Evolutionary conservation across 2,329 filamentous ascomycete genomes (phyloP).

Genomic region (Epichloe coenophiala): DNA sequence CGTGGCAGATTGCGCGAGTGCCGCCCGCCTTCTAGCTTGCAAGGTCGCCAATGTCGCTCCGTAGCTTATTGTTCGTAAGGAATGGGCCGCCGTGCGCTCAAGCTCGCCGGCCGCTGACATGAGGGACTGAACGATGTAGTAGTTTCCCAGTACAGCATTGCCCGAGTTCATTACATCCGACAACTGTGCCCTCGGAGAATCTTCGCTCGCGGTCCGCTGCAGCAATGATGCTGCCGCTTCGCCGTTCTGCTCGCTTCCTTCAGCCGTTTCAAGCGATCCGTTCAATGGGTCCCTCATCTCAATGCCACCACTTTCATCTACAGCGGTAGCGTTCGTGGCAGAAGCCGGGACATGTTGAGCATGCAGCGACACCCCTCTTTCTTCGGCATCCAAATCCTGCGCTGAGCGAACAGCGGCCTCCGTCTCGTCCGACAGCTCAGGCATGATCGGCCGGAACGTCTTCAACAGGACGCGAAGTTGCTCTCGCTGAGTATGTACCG

Average conservation of each 20-base stretch:
- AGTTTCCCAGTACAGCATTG: constrained; percentile 39
- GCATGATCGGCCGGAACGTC: constrained; percentile 21
- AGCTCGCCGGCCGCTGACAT: constrained; percentile 32
- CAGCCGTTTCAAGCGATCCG: constrained; percentile 11
- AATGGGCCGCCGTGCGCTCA: constrained; percentile 34
- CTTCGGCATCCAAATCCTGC: constrained; percentile 44
- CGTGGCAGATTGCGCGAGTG: constrained; percentile 14
- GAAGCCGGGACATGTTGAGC: constrained; percentile 10
- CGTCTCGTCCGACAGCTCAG: constrained; percentile 15
- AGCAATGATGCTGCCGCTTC: constrained; percentile 14
- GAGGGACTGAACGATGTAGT: constrained; percentile 37
- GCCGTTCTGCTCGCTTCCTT: constrained; percentile 13
- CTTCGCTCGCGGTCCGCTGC: constrained; percentile 14
- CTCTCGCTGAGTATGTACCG: constrained; percentile 47
- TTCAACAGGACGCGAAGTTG: constrained; percentile 36
- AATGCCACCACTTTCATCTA: constrained; percentile 28
- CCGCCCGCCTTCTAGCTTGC: constrained; percentile 28
- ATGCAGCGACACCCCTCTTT: constrained; percentile 31
- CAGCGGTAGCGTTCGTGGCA: constrained; percentile 14
- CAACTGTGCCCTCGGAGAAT: constrained; percentile 24
- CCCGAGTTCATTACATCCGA: constrained; percentile 39
- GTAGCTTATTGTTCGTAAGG: constrained; percentile 41
- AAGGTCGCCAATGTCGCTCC: constrained; percentile 39
- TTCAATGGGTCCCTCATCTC: constrained; percentile 27
- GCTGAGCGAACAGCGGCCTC: constrained; percentile 14